Evolutionary conservation across 2,329 filamentous ascomycete genomes (phyloP), one percentile per base, ranked within the genome.

Genomic region (Aspergillus japonicus): DNA sequence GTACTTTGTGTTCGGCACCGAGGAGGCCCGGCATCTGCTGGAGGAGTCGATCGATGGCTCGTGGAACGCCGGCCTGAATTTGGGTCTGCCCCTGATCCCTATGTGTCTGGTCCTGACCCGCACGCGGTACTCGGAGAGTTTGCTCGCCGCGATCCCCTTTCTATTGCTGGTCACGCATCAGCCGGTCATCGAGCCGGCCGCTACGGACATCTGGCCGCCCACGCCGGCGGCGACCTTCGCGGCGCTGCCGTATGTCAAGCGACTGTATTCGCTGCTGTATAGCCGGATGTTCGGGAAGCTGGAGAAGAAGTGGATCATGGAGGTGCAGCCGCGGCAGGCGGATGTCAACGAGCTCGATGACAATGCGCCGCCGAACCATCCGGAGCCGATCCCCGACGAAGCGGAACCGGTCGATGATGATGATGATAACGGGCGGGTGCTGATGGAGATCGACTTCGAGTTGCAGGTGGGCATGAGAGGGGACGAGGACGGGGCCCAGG

Each of bases 21-120:
- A 87, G 23, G 87, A 89, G 62, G 85, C 85, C 4, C 73, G 77
- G 21, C 75, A 77, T 21, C 84, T 89, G 42, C 75, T 89, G 5
- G 67, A 78, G 64, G 65, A 72, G 60, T 66, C 68, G n/a, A 68
- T 71, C 14, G 71, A 72, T 12, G 69, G 74, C 5, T 66, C 73
- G 21, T 79, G 74, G 76, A 72, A 73, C 67, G 83, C 83, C 72
- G 77, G 82, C 24, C 69, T 87, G 47, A 82, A 83, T 59, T 66
- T 89, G 29, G 87, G 87, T 2, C 73, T 91, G 3, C 86, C 88
- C 1, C 77, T 90, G 6, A 89, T 93, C 59, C 88, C 87, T 0
- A 80, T 89, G 11, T 81, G 86, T 2, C 80, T 93, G 8, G 80
- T 92, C 11, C 80, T 89, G n/a, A 88, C 88, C 21, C 81, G 89